Percentiles rank a stretch among this genome's conserved stretches.
These are phyloP conservation scores for Fistulina hepatica DNA, from an alignment of 1,284 basidiomycete genomes.

Conservation along the genomic window DNA sequence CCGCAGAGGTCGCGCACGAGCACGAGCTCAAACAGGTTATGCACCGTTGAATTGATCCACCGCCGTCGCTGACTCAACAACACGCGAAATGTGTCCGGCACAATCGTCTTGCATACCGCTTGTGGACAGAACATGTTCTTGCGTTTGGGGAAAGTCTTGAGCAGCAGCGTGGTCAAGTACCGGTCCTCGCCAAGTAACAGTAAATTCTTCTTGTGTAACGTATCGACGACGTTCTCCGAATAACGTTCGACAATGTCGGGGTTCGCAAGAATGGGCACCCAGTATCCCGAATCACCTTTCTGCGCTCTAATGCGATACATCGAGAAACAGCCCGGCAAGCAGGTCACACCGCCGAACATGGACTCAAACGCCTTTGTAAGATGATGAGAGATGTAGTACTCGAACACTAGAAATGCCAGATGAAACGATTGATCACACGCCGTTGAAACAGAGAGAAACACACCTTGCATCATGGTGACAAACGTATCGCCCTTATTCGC, in stretches of 20 bases:
- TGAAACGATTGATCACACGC: slow-evolving; percentile 12
- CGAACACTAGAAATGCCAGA: too few relatives aligned
- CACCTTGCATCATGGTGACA: slow-evolving; percentile 98
- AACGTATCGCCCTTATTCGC: slow-evolving; percentile 97
- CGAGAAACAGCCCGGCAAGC: slow-evolving; percentile 97
- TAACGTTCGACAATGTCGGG: slow-evolving; percentile 97
- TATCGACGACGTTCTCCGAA: slow-evolving; percentile 95
- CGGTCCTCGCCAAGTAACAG: slow-evolving; percentile 97
- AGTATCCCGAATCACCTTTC: slow-evolving; percentile 87
- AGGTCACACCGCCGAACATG: slow-evolving; percentile 99
- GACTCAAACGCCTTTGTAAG: slow-evolving; percentile 99
- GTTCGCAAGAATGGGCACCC: slow-evolving; percentile 97
- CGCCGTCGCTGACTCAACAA: slow-evolving; percentile 93
- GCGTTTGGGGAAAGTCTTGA: slow-evolving; percentile 98
- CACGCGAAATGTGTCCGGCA: slow-evolving; percentile 91
- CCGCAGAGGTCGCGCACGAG: slow-evolving; percentile 92
- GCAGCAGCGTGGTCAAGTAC: slow-evolving; percentile 89
- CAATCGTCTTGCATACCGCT: slow-evolving; percentile 96
- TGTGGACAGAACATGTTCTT: slow-evolving; percentile 99
- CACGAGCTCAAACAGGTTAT: slow-evolving; percentile 91
- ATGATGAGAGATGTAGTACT: slow-evolving; percentile 99
- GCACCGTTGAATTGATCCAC: slow-evolving; percentile 99
- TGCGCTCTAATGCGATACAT: slow-evolving; percentile 99
- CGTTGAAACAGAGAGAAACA: slow-evolving; percentile 21
- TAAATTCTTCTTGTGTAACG: slow-evolving; percentile 98